phyloP scores from a whole-genome alignment of 2,329 filamentous ascomycete species.

The Botrytis tulipae region DNA sequence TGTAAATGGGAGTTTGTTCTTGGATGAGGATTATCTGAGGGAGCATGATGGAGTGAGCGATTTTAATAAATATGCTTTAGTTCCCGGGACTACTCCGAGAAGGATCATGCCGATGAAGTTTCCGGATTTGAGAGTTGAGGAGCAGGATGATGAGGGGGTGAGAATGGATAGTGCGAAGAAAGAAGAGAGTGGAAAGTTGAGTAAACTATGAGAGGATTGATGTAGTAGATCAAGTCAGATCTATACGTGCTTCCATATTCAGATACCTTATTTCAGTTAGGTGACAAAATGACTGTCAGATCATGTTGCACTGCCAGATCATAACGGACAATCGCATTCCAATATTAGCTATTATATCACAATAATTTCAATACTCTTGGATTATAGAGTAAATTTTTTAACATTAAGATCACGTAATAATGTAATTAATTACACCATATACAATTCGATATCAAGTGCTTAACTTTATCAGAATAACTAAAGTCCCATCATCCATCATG shows the following conservation, averaged over 20 bases:
- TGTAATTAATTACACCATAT: too few species aligned
- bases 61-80: slow-evolving; percentile 70
- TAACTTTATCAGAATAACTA: too few species aligned
- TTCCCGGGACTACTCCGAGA: slow-evolving; percentile 61
- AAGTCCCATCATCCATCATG: too few species aligned
- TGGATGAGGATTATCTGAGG: slow-evolving; percentile 80
- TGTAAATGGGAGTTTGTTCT: slow-evolving; percentile 70
- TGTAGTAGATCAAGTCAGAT: neutral
- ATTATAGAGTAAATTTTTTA: too few species aligned
- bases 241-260: neutral
- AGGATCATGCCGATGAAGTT: slow-evolving; percentile 72
- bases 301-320: too few species aligned
- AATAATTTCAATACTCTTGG: too few species aligned
- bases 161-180: slow-evolving; percentile 61
- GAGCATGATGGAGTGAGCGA: slow-evolving; percentile 62
- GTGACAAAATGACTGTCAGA: too few species aligned
- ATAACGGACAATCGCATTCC: neutral
- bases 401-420: too few species aligned
- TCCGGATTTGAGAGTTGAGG: slow-evolving; percentile 68
- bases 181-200: slow-evolving; percentile 25
- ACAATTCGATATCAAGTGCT: too few species aligned
- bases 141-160: slow-evolving; percentile 77
- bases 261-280: neutral
- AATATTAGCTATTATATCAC: too few species aligned
- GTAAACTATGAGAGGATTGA: neutral